Conservation (phyloP, 305 asterid species). For the Solanum aculeatissimum region DNA sequence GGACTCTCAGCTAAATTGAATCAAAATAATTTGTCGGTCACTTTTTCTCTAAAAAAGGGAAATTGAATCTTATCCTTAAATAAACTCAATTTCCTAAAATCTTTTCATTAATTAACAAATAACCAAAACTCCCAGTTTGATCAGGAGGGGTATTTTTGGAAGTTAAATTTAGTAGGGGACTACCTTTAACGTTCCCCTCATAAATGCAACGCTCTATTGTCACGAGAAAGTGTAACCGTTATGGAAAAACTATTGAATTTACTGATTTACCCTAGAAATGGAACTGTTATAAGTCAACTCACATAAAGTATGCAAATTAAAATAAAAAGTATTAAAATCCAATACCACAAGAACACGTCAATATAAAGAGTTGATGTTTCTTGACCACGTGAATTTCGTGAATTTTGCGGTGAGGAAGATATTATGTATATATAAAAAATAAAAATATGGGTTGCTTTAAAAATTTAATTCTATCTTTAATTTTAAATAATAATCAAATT, state of each 20-base stretch:
- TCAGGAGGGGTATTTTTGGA: background rate
- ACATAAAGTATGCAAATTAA: background rate
- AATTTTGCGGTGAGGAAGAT: background rate
- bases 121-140: background rate
- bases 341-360: background rate
- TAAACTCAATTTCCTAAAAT: background rate
- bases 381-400: background rate
- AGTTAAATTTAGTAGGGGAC: background rate
- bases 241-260: background rate
- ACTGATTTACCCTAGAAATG: background rate
- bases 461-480: no score
- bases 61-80: background rate
- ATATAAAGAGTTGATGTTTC: background rate
- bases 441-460: no score
- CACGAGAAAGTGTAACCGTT: background rate
- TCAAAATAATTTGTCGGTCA: background rate
- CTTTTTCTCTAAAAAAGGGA: background rate
- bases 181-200: background rate
- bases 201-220: background rate
- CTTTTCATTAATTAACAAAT: background rate
- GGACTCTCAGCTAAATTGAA: background rate
- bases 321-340: background rate
- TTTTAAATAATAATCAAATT: no score
- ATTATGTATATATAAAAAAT: background rate
- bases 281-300: background rate